These are phyloP conservation scores for Didymella keratinophila DNA, from an alignment of 2,329 filamentous ascomycete species.

Conservation along the genomic window DNA sequence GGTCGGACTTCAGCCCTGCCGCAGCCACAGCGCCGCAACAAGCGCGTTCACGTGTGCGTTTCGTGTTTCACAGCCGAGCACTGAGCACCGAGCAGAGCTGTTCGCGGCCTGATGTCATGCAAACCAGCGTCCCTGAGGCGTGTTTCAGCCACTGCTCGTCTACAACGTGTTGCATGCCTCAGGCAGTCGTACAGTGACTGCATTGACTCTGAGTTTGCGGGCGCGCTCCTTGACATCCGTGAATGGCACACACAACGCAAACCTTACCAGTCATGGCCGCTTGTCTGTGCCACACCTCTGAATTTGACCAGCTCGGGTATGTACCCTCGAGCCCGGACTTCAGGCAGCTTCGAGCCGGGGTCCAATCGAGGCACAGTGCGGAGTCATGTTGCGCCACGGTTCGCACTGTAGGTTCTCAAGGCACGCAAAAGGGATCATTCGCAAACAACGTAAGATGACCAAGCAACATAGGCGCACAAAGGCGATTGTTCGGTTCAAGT, in stretches of 20 bases:
- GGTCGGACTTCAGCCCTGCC: constrained; percentile 7
- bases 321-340: neutral
- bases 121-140: neutral
- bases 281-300: neutral
- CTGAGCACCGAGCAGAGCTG: neutral
- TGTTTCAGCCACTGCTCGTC: constrained; percentile 1
- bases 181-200: neutral
- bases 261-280: neutral
- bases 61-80: constrained; percentile 1
- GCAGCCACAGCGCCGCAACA: neutral
- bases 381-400: constrained; percentile 6
- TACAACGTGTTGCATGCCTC: neutral
- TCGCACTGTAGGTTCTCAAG: neutral
- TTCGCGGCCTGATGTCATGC: constrained; percentile 14
- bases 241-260: neutral
- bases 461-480: neutral
- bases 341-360: constrained; percentile 6
- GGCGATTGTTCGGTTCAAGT: neutral
- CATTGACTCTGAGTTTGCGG: neutral
- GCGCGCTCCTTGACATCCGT: neutral
- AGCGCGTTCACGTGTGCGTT: constrained; percentile 20
- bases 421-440: neutral
- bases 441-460: neutral
- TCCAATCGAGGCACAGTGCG: constrained; percentile 2
- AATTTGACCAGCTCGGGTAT: neutral